Evolutionary conservation across 768 basidiomycete genomes (phyloP).

Genomic region (Mrakia hoshinonis): DNA sequence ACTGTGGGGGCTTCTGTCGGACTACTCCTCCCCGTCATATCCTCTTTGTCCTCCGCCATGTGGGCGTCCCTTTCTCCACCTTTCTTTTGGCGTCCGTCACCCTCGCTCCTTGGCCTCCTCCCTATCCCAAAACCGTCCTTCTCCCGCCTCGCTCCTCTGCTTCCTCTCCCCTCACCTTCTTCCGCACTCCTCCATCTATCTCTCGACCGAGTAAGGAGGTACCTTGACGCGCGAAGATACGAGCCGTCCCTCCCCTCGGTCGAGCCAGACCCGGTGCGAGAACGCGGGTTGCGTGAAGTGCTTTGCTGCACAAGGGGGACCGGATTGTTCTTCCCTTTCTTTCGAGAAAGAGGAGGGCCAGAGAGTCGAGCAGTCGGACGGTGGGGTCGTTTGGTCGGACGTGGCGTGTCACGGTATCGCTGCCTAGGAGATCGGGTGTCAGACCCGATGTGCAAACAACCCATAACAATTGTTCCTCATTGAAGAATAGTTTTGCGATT

Average conservation of each 20-base stretch:
- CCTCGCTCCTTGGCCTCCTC: background rate
- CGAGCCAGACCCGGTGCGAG: background rate
- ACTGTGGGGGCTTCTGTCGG: background rate
- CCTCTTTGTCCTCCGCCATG: slow-evolving; percentile 5
- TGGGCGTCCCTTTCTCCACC: background rate
- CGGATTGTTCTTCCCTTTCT: too few species aligned
- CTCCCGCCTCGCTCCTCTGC: background rate
- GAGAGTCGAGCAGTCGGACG: background rate
- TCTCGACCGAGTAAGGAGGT: background rate
- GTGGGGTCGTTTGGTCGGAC: background rate
- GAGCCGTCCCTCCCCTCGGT: slow-evolving; percentile 15
- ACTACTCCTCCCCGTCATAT: slow-evolving; percentile 4
- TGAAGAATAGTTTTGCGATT: slow-evolving; percentile 28
- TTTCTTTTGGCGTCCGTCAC: background rate
- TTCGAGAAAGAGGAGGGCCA: too few species aligned
- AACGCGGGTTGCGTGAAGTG: background rate
- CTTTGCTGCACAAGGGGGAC: background rate
- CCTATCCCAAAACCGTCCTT: slow-evolving; percentile 5
- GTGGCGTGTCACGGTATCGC: background rate
- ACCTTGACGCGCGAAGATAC: slow-evolving; percentile 20
- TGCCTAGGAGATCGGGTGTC: background rate
- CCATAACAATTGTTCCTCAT: slow-evolving; percentile 23
- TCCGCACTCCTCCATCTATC: background rate
- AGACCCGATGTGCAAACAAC: slow-evolving; percentile 4
- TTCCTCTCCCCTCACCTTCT: background rate